phyloP scores from a whole-genome alignment of 2,329 filamentous ascomycete genomes.

The Aspergillus fructus region DNA sequence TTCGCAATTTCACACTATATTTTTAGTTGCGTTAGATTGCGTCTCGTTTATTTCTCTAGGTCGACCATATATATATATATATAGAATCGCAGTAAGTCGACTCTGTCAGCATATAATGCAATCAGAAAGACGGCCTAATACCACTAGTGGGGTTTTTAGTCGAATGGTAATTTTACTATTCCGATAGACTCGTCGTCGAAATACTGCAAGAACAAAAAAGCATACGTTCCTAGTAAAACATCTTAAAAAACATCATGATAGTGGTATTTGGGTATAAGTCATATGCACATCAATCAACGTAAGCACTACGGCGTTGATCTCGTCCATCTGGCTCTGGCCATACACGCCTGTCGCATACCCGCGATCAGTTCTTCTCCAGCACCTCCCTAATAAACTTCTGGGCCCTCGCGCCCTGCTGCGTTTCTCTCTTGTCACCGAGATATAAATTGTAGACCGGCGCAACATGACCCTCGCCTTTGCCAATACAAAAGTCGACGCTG shows the following conservation, averaged over 20 bases:
- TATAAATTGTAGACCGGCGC: conserved; percentile 43
- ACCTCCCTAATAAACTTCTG: conserved; percentile 34
- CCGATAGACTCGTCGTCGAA: too few species aligned
- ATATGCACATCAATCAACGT: background rate
- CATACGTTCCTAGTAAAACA: too few species aligned
- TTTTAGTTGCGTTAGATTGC: background rate
- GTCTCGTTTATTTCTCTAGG: background rate
- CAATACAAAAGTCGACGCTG: conserved; percentile 36
- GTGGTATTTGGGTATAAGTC: background rate
- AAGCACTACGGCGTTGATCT: background rate
- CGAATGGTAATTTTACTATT: too few species aligned
- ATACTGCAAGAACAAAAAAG: too few species aligned
- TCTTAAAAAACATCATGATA: background rate
- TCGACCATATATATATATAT: too few species aligned
- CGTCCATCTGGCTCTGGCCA: too few species aligned
- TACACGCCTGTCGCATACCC: too few species aligned
- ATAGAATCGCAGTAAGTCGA: too few species aligned
- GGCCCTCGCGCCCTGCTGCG: conserved; percentile 41
- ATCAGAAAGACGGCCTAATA: too few species aligned
- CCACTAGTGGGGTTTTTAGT: too few species aligned
- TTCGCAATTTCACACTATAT: background rate
- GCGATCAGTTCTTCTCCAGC: conserved; percentile 17
- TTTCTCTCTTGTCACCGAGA: conserved; percentile 35
- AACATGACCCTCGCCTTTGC: conserved; percentile 41
- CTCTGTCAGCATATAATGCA: too few species aligned